phyloP scores from a whole-genome alignment of 257 asterid species.

The Linaria vulgaris region DNA sequence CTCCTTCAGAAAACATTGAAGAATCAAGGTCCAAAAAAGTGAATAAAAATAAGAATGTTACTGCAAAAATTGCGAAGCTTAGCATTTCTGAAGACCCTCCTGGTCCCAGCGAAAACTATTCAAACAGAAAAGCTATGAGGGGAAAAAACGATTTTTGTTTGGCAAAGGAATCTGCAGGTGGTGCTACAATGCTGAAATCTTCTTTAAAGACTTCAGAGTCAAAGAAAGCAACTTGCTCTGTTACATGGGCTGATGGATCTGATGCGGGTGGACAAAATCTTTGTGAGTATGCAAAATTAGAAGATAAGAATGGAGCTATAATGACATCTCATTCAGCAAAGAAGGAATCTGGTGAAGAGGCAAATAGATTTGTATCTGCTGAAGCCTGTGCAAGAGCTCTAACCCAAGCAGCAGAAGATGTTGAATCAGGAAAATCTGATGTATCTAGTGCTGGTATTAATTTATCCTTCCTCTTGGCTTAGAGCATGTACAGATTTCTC shows the following conservation, averaged over 20 bases:
- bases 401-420: slow-evolving; percentile 78
- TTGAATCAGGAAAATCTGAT: slow-evolving; percentile 63
- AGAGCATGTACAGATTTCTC: slow-evolving; percentile 13
- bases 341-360: slow-evolving; percentile 40
- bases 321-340: slow-evolving; percentile 27
- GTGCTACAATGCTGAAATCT: slow-evolving; percentile 44
- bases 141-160: slow-evolving; percentile 23
- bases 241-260: slow-evolving; percentile 85
- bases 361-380: slow-evolving; percentile 64
- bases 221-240: slow-evolving; percentile 49
- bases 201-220: slow-evolving; percentile 66
- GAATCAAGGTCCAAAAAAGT: slow-evolving; percentile 32
- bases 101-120: slow-evolving; percentile 32
- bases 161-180: slow-evolving; percentile 34
- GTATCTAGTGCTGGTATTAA: slow-evolving; percentile 71
- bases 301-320: slow-evolving; percentile 31
- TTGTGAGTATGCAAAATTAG: slow-evolving; percentile 38
- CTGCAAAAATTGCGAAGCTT: slow-evolving; percentile 30
- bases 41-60: slow-evolving; percentile 18
- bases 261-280: slow-evolving; percentile 39
- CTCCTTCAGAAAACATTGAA: slow-evolving; percentile 32
- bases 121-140: slow-evolving; percentile 10
- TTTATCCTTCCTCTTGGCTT: slow-evolving; percentile 9
- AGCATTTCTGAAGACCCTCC: slow-evolving; percentile 33
- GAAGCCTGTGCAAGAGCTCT: slow-evolving; percentile 92